Evolutionary conservation across 176 grass and related monocot species (phyloP).

Genomic region (Aegilops umbellulata): DNA sequence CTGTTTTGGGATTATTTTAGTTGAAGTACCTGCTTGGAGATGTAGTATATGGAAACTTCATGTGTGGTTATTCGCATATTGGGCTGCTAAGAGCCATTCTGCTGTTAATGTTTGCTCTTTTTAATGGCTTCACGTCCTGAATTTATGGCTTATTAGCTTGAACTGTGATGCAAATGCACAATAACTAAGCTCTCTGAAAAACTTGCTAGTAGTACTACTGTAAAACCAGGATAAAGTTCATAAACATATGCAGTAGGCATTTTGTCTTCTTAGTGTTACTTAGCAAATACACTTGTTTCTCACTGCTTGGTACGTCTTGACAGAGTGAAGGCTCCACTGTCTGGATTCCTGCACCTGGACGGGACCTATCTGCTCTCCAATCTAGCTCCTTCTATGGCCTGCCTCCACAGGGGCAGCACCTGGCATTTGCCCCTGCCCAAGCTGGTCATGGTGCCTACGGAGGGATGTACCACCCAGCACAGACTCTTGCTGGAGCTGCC

Average conservation of each 20-base stretch:
- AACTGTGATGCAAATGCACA: background rate
- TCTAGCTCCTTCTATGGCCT: constrained; percentile 60
- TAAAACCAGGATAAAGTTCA: background rate
- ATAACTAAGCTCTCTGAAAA: background rate
- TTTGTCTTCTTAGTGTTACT: background rate
- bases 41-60: background rate
- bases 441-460: constrained; percentile 51
- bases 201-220: background rate
- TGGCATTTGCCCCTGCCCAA: constrained; percentile 69
- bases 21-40: background rate
- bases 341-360: constrained; percentile 69
- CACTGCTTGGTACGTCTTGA: constrained; percentile 10
- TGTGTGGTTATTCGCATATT: background rate
- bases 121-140: background rate
- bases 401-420: constrained; percentile 63
- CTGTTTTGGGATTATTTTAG: constrained; percentile 1
- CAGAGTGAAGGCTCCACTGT: constrained; percentile 65
- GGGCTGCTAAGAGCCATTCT: background rate
- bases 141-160: background rate
- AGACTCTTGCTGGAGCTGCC: constrained; percentile 52
- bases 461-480: constrained; percentile 73
- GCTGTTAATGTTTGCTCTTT: background rate
- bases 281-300: background rate
- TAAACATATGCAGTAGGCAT: background rate
- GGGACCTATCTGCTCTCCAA: constrained; percentile 65